Evolutionary conservation across 805 yeast species (phyloP), one percentile per base, ranked within the genome.

Genomic region (Sugiyamaella smithiae): DNA sequence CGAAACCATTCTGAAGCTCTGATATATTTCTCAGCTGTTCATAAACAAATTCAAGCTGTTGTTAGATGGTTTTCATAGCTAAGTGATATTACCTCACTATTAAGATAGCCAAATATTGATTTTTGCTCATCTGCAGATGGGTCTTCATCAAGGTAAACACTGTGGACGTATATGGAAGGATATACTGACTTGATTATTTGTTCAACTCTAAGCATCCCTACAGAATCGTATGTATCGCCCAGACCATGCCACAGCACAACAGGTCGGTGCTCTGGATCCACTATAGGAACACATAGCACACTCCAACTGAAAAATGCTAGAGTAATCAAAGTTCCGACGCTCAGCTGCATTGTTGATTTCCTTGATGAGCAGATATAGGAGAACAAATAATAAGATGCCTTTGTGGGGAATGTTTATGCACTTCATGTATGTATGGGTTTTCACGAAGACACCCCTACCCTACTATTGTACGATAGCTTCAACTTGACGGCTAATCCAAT

Each of bases 241-340:
- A 87, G 72, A 0, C 95, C 95, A 58, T 86, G 95, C 95, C 95
- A 86, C 35, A 87, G 60, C 1, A 86, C 88, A 2, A 86, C 73
- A 0, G 88, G 84, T 20, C 56, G 46, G 14, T n/a, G 33, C 8
- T n/a, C 33, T 7, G n/a, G n/a, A n/a, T n/a, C n/a, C n/a, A n/a
- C n/a, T n/a, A n/a, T n/a, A n/a, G n/a, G n/a, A n/a, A n/a, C n/a
- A n/a, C n/a, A n/a, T n/a, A n/a, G n/a, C n/a, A n/a, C n/a, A n/a
- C n/a, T n/a, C n/a, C n/a, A n/a, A n/a, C n/a, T n/a, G n/a, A n/a
- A n/a, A n/a, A n/a, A n/a, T n/a, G n/a, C n/a, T n/a, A n/a, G n/a
- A n/a, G n/a, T n/a, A n/a, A n/a, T n/a, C n/a, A n/a, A n/a, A n/a
- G n/a, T n/a, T n/a, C n/a, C n/a, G n/a, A n/a, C n/a, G n/a, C n/a